Percentiles rank a stretch among this genome's conserved stretches.
Evolutionary conservation across 2,329 filamentous ascomycete genomes (phyloP).

Genomic region (Curvularia lunata): DNA sequence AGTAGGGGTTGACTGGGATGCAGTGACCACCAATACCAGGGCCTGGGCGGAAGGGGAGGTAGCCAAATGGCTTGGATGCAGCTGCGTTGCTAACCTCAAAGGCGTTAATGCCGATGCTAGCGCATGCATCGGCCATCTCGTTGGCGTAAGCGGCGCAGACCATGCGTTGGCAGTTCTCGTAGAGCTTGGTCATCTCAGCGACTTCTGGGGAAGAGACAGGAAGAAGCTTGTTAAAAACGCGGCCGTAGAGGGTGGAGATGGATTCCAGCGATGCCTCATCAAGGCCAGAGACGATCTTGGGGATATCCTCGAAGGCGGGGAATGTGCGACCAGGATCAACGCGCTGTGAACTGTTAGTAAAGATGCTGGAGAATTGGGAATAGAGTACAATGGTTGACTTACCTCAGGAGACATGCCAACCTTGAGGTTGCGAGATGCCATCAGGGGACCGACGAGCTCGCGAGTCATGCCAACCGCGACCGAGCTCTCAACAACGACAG

Average conservation of each 20-base stretch:
- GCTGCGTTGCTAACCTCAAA: slow-evolving; percentile 59
- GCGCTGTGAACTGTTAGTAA: slow-evolving; percentile 31
- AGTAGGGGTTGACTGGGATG: slow-evolving; percentile 61
- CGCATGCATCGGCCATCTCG: slow-evolving; percentile 63
- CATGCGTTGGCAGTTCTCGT: slow-evolving; percentile 65
- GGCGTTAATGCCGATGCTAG: slow-evolving; percentile 55
- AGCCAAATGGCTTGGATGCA: slow-evolving; percentile 58
- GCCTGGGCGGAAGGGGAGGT: slow-evolving; percentile 56
- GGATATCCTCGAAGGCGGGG: slow-evolving; percentile 54
- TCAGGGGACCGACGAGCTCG: slow-evolving; percentile 56
- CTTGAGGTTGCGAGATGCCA: slow-evolving; percentile 31
- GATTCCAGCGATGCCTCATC: slow-evolving; percentile 49
- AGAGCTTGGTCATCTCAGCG: slow-evolving; percentile 65
- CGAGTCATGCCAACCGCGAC: slow-evolving; percentile 64
- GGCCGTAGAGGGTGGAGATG: slow-evolving; percentile 56
- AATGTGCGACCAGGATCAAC: slow-evolving; percentile 58
- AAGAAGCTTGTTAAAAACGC: slow-evolving; percentile 58
- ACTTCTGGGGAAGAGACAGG: slow-evolving; percentile 61
- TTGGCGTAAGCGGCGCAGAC: slow-evolving; percentile 62
- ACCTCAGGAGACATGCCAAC: slow-evolving; percentile 46
- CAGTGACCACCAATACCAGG: slow-evolving; percentile 63
- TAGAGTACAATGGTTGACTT: not conserved
- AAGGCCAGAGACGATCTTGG: slow-evolving; percentile 62
- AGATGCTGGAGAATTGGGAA: not conserved
- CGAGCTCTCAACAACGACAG: slow-evolving; percentile 61